Base-by-base conservation (phyloP, 176 grass and related monocot species). In the Oryza meridionalis region DNA sequence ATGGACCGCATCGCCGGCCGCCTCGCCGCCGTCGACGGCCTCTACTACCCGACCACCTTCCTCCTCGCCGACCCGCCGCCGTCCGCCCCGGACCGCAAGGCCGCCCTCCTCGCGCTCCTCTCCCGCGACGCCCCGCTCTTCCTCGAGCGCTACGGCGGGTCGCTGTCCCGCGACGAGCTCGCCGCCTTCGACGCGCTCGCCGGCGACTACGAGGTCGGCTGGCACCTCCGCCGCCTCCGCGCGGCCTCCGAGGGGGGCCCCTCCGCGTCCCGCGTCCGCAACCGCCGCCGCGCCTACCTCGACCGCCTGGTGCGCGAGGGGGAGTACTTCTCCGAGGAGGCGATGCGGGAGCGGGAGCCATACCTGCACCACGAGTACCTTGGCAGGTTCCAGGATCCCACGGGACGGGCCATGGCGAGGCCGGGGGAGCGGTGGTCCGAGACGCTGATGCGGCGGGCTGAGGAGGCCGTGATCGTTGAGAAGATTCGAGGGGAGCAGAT, bases 281-380 rank as follows among this genome's bases (percentile, higher is more conserved):
- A 95, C 73, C 86, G 96, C 6, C 88, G 96, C 10, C 90, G 92
- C 84, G 92, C 96, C 0, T 95, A 90, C 80, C 90, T 98, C 72
- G 85, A 95, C 29, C 82, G 70, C 76, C 80, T 98, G 12, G 76
- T 95, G 44, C 63, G 67, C 55, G 79, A 71, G 26, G 95, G 92
- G 64, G 95, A 93, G 2, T 95, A 98, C 79, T 98, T 98, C 87
- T 98, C 95, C 32, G 95, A 98, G 72, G 95, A 95, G 15, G 88
- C 92, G 9, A 98, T 98, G 95, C 66, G 95, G 77, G 95, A 98
- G 84, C 91, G 92, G 76, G 91, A 98, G 69, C 91, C 91, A 0
- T 98, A 98, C 69, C 90, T 98, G 70, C 92, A 98, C 70, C 92
- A 95, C 65, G 89, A 95, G 73, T 92, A 95, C 69, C 53, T 98